Percentiles rank a stretch among this genome's conserved stretches.
These are phyloP conservation scores for Hyparrhenia diplandra DNA, from an alignment of 176 grass and related monocot genomes.

Conservation along the genomic window DNA sequence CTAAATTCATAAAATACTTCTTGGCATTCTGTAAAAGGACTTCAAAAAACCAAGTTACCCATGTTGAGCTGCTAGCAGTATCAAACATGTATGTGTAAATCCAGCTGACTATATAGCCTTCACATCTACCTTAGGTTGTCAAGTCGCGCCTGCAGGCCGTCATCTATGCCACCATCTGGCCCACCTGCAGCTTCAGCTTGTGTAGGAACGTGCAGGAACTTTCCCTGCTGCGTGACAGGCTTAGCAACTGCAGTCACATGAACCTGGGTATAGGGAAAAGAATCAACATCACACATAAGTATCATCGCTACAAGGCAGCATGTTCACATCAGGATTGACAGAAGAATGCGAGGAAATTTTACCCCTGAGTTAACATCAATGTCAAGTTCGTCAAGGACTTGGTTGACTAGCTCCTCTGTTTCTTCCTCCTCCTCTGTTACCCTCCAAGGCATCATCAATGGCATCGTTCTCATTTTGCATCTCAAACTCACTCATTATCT, in stretches of 20 bases:
- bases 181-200: slow-evolving; percentile 56
- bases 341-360: not conserved
- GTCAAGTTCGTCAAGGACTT: slow-evolving; percentile 82
- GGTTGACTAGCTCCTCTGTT: slow-evolving; percentile 72
- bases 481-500: slow-evolving; percentile 73
- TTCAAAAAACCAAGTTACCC: too few relatives aligned
- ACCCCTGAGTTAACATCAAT: slow-evolving; percentile 77
- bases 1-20: too few relatives aligned
- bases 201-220: slow-evolving; percentile 51
- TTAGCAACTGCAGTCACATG: slow-evolving; percentile 45
- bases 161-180: slow-evolving; percentile 56
- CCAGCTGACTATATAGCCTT: too few relatives aligned
- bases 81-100: too few relatives aligned
- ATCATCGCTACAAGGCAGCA: not conserved
- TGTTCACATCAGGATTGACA: not conserved
- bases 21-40: too few relatives aligned
- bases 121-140: slow-evolving; percentile 85
- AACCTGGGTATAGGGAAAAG: slow-evolving; percentile 14
- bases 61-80: too few relatives aligned
- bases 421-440: slow-evolving; percentile 78
- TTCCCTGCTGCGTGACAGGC: slow-evolving; percentile 32
- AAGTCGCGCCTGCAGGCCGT: slow-evolving; percentile 59
- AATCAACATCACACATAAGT: not conserved
- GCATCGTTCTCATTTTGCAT: slow-evolving; percentile 76
- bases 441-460: slow-evolving; percentile 73